phyloP scores from a whole-genome alignment of 495 filamentous ascomycete genomes.

The Hypomontagnella monticulosa region DNA sequence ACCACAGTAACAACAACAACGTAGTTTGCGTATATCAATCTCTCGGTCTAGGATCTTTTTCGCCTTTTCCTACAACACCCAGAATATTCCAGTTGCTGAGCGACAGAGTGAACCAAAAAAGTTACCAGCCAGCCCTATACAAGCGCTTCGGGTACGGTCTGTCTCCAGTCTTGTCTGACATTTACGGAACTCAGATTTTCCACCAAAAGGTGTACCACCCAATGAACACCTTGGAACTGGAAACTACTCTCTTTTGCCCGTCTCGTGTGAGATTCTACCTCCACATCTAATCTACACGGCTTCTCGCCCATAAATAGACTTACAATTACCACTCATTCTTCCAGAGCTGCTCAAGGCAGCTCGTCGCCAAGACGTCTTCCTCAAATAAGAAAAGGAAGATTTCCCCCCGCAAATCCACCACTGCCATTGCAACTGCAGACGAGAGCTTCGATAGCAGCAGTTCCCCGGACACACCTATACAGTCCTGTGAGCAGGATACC shows the following conservation, averaged over 20 bases:
- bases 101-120: neutral
- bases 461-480: slow-evolving; percentile 57
- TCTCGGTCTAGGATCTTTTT: slow-evolving; percentile 1
- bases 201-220: slow-evolving; percentile 21
- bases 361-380: slow-evolving; percentile 87
- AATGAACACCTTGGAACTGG: slow-evolving; percentile 14
- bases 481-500: slow-evolving; percentile 59
- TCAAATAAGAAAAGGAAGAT: slow-evolving; percentile 92
- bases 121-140: too few species aligned
- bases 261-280: slow-evolving; percentile 19
- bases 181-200: slow-evolving; percentile 20
- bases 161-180: neutral
- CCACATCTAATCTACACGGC: slow-evolving; percentile 16
- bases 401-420: slow-evolving; percentile 60
- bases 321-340: slow-evolving; percentile 31
- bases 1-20: neutral
- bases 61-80: neutral
- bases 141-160: too few species aligned
- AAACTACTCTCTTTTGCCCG: slow-evolving; percentile 6
- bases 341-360: slow-evolving; percentile 69
- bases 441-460: slow-evolving; percentile 44
- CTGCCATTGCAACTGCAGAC: slow-evolving; percentile 37
- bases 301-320: slow-evolving; percentile 21
- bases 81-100: slow-evolving; percentile 6
- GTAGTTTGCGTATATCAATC: slow-evolving; percentile 17